A percentile compares a stretch with the other conserved stretches of the same genome.
Evolutionary conservation across 768 basidiomycete species (phyloP).

Genomic region (Termitomyces sp.): DNA sequence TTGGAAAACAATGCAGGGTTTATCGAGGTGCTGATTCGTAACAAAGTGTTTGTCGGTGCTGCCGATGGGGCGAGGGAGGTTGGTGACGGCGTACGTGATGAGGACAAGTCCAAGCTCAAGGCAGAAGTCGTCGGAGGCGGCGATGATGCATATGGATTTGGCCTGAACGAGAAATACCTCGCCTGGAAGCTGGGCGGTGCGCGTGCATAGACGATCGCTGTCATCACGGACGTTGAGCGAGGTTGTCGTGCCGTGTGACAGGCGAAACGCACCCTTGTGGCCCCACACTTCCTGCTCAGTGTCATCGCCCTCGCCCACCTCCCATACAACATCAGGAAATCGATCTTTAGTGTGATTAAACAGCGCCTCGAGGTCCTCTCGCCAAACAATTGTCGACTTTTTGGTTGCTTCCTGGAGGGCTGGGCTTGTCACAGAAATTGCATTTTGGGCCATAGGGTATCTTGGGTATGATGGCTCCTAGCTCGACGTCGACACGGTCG

Average conservation of each 20-base stretch:
- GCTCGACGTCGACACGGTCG: conserved; percentile 8
- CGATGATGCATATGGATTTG: conserved; percentile 39
- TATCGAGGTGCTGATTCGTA: conserved; percentile 61
- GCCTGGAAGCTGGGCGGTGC: conserved; percentile 90
- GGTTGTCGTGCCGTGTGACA: neutral
- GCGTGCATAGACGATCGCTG: conserved; percentile 88
- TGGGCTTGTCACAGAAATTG: conserved; percentile 21
- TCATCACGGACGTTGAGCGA: neutral
- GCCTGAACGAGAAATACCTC: conserved; percentile 79
- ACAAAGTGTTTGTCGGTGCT: conserved; percentile 34
- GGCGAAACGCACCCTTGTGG: conserved; percentile 73
- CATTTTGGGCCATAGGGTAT: conserved; percentile 16
- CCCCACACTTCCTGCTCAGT: conserved; percentile 74
- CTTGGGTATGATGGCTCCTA: conserved; percentile 10
- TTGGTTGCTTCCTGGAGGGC: conserved; percentile 60
- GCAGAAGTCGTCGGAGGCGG: conserved; percentile 55
- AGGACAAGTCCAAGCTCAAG: conserved; percentile 48
- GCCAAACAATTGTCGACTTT: conserved; percentile 71
- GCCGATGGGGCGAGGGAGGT: conserved; percentile 43
- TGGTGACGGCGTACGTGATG: conserved; percentile 26
- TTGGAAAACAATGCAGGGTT: conserved; percentile 82
- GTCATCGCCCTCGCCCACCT: conserved; percentile 47
- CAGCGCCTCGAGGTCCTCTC: conserved; percentile 68
- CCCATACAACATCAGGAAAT: conserved; percentile 98
- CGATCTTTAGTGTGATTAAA: conserved; percentile 84